Base-by-base conservation (phyloP, 2,329 filamentous ascomycete species). In the Ilyonectria sp. region DNA sequence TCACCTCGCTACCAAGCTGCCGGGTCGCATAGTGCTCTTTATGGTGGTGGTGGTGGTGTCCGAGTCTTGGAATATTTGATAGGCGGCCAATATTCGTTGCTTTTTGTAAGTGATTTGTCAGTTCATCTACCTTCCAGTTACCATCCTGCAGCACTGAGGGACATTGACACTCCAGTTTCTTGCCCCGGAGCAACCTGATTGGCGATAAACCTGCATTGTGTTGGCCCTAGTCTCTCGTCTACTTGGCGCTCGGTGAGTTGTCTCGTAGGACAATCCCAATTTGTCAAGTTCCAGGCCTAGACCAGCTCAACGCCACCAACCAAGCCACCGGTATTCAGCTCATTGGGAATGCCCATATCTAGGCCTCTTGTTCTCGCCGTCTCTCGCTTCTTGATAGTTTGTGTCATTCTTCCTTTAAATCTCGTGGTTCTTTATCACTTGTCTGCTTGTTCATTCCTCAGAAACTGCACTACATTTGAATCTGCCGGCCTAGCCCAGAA, bases 251-350 rank as follows among this genome's bases (percentile, higher is more conserved):
- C 9, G 13, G 15, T 40, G 8, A 56, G 40, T 17, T 35, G 15
- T 13, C 17, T 26, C 21, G 8, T 2, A 40, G 23, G 13, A 19
- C 10, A 19, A 37, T 54, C 35, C 46, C 35, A 65, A 65, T 60
- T 56, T 55, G 49, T 47, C 19, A 29, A 47, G 55, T 35, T 21
- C 33, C 29, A 53, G 54, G 56, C 21, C 31, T 46, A 44, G 52
- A 47, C 63, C 52, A 15, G 78, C 94, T 11, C 23, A 19, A 57
- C 69, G 71, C 67, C 67, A 65, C 68, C 17, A 60, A 65, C 68
- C 17, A 60, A 71, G 71, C 71, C 71, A 74, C 71, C 52, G 53
- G 54, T 44, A 44, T 49, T 71, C 69, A 74, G 65, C 71, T 65
- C 54, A 19, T 11, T 11, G 15, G 37, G n/a, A 21, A 57, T 61